Base-by-base conservation (phyloP, 208 protist genomes). In the Acanthamoeba healyi region DNA sequence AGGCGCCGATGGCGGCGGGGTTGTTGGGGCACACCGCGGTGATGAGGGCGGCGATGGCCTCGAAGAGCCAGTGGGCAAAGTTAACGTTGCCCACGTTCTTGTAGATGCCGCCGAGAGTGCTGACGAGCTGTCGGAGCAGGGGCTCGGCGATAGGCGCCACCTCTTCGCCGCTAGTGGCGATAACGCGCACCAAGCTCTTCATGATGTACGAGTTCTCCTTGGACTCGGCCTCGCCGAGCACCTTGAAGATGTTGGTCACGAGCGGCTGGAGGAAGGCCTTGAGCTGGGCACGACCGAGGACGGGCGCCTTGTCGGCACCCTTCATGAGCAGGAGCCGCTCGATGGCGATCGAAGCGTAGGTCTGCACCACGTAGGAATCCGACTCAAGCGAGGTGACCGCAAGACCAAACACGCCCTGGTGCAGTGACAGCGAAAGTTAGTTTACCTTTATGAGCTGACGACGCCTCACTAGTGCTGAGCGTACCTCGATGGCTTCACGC, bases 41-140 rank as follows among this genome's bases (percentile, higher is more conserved):
- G 54, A 99, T 97, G 56, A 98, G 97, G 51, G 97, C 97, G 32
- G 98, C 99, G 93, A 99, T 94, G 22, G 98, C 96, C 93, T 99
- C 99, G 82, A 99, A 99, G 82, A 99, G 96, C 93, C 98, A 99
- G 92, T 99, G 98, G 94, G 98, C 99, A 96, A 99, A 99, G 42
- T 97, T 81, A 15, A 98, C 98, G 93, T 99, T 99, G 26, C 95
- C 97, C 49, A 98, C 98, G 94, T 99, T 99, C 81, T 98, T 98
- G 40, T 95, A 95, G 22, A 98, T 98, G 6, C 51, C 72, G 2
- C 26, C n/a, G 32, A 98, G 42, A 9, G 96, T 95, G 19, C 1
- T 14, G 36, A 92, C 94, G 26, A 98, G 95, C 44, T 72, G 19
- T 22, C 56, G 26, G 56, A 98, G 65, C 26, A 96, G 24, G 24